These are phyloP conservation scores for Taphrina wiesneri DNA, from an alignment of 1,139 yeast genomes.

Conservation along the genomic window DNA sequence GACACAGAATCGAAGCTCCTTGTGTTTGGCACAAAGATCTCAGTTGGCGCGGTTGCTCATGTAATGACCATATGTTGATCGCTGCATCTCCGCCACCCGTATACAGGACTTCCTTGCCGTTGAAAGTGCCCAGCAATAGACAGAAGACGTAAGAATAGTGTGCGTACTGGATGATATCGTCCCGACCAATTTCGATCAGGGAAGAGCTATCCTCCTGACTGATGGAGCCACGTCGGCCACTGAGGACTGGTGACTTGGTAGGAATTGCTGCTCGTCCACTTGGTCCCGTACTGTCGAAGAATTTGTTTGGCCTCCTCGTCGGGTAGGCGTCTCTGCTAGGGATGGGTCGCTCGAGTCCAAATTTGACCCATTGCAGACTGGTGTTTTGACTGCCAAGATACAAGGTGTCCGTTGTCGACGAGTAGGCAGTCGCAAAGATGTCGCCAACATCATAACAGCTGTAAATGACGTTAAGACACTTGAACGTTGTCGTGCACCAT, in stretches of 20 bases:
- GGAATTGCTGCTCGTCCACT: conserved; percentile 54
- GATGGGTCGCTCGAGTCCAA: conserved; percentile 39
- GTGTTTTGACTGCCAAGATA: conserved; percentile 94
- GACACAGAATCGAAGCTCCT: conserved; percentile 58
- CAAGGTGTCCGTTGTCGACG: conserved; percentile 59
- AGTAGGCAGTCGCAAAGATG: conserved; percentile 79
- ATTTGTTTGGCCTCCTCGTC: conserved; percentile 68
- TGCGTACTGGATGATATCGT: conserved; percentile 73
- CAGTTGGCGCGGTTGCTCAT: conserved; percentile 33
- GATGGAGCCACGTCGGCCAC: conserved; percentile 3
- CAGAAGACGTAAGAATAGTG: conserved; percentile 78
- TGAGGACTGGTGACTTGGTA: conserved; percentile 11
- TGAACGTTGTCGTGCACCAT: conserved; percentile 59
- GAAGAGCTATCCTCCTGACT: not conserved
- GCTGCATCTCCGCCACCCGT: conserved; percentile 92
- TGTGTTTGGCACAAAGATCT: conserved; percentile 62
- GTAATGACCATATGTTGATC: conserved; percentile 68
- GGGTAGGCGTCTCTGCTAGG: conserved; percentile 43
- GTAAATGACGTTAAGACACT: conserved; percentile 66
- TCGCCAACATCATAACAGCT: conserved; percentile 89
- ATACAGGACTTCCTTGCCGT: conserved; percentile 51
- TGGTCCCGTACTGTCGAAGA: conserved; percentile 87
- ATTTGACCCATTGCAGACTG: conserved; percentile 68
- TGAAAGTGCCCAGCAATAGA: conserved; percentile 39
- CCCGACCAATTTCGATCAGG: conserved; percentile 67